phyloP scores from a whole-genome alignment of 345 rosid species.

The Camelina sativa region DNA sequence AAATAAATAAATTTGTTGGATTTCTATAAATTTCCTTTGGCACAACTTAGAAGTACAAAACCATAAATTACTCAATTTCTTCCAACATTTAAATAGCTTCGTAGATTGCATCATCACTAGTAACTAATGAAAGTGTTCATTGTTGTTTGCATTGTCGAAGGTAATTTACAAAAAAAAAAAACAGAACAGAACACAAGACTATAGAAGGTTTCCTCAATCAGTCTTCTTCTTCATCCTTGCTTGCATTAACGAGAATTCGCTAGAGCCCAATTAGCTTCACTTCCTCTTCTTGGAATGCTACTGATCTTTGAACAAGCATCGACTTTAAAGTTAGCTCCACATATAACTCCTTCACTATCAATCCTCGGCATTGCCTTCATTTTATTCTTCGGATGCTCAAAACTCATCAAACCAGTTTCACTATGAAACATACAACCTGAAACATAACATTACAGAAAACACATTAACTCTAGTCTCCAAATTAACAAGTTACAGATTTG shows the following conservation, averaged over 20 bases:
- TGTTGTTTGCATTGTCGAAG: too few relatives aligned
- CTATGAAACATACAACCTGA: conserved; percentile 88
- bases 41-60: too few relatives aligned
- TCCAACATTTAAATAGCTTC: too few relatives aligned
- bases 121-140: too few relatives aligned
- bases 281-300: conserved; percentile 81
- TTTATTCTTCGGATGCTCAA: conserved; percentile 80
- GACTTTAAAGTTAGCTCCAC: conserved; percentile 89
- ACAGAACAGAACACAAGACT: conserved; percentile 5
- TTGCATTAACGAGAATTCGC: conserved; percentile 41
- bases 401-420: conserved; percentile 83
- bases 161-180: too few relatives aligned
- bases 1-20: too few relatives aligned
- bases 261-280: conserved; percentile 82
- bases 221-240: neutral
- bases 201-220: neutral
- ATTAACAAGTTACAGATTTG: too few relatives aligned
- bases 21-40: too few relatives aligned
- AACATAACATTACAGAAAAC: neutral
- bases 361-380: conserved; percentile 89
- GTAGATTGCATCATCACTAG: too few relatives aligned
- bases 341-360: conserved; percentile 85
- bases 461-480: neutral
- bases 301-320: conserved; percentile 63
- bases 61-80: too few relatives aligned